Percentiles rank a stretch among this genome's conserved stretches.
phyloP scores from a whole-genome alignment of 2,329 filamentous ascomycete genomes.

The Neofusicoccum cordaticola region DNA sequence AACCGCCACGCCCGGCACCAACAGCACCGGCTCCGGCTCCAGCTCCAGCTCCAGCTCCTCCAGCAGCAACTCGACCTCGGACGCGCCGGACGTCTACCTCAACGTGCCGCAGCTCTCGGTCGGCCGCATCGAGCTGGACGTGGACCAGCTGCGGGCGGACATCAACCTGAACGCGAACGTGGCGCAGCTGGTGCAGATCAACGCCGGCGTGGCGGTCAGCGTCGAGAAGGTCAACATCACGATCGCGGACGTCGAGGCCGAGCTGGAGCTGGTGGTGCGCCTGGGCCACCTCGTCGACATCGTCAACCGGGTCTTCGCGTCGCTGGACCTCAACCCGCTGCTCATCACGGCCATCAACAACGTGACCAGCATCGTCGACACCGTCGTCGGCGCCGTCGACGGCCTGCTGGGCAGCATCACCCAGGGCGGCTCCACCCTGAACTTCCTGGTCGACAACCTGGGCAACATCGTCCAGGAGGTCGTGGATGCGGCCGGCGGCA shows the following conservation, averaged over 20 bases:
- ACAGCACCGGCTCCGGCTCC: constrained; percentile 8
- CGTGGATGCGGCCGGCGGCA: constrained; percentile 43
- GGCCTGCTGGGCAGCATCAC: constrained; percentile 59
- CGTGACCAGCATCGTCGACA: constrained; percentile 51
- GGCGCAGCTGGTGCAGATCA: constrained; percentile 55
- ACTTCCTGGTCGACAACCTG: constrained; percentile 59
- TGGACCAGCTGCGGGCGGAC: constrained; percentile 58
- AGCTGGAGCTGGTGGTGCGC: constrained; percentile 59
- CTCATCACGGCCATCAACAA: constrained; percentile 56
- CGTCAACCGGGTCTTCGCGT: constrained; percentile 59
- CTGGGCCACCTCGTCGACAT: constrained; percentile 60
- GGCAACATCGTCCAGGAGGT: constrained; percentile 64
- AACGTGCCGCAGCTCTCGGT: constrained; percentile 59
- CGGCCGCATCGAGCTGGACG: constrained; percentile 58
- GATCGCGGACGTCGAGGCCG: constrained; percentile 58
- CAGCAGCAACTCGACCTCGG: constrained; percentile 23
- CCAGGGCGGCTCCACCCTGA: constrained; percentile 53
- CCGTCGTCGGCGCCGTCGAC: constrained; percentile 54
- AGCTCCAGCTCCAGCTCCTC: constrained; percentile 24
- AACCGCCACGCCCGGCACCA: constrained; percentile 10
- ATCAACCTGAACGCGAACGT: constrained; percentile 60
- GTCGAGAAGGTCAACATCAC: constrained; percentile 58
- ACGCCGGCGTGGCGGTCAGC: constrained; percentile 48
- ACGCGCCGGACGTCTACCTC: constrained; percentile 57
- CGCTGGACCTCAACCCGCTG: constrained; percentile 60